These are phyloP conservation scores for Nitzschia palea DNA, from an alignment of 108 stramenopile species.

Conservation along the genomic window DNA sequence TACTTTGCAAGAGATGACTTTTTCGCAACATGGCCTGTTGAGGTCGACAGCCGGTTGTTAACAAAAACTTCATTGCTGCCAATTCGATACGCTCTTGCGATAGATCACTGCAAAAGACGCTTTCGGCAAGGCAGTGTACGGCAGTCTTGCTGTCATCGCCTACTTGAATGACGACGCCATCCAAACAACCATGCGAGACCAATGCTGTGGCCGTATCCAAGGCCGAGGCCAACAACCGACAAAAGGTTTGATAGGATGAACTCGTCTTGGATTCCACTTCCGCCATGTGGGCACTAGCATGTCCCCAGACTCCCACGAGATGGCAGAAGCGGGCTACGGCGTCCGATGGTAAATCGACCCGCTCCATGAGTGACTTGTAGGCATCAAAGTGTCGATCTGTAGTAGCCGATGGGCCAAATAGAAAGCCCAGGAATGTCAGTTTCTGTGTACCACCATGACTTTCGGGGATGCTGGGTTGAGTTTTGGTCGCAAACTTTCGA, in stretches of 20 bases:
- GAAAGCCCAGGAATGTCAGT: conserved; percentile 39
- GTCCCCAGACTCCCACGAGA: conserved; percentile 59
- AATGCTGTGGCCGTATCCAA: conserved; percentile 61
- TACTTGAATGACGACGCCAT: conserved; percentile 52
- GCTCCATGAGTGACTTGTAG: conserved; percentile 43
- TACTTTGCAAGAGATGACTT: conserved; percentile 84
- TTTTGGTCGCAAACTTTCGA: conserved; percentile 71
- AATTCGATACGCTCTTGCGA: conserved; percentile 58
- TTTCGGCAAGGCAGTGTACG: conserved; percentile 61
- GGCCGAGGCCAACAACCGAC: conserved; percentile 49
- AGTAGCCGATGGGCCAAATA: conserved; percentile 36
- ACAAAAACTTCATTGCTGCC: conserved; percentile 75
- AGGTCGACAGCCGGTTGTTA: conserved; percentile 67
- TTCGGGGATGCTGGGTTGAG: conserved; percentile 45
- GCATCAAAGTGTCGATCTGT: conserved; percentile 46
- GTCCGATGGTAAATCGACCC: conserved; percentile 18
- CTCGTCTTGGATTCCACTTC: conserved; percentile 32
- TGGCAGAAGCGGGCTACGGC: conserved; percentile 65
- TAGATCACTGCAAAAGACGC: conserved; percentile 65
- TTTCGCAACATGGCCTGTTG: conserved; percentile 74
- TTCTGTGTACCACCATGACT: conserved; percentile 61
- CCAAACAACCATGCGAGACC: conserved; percentile 82
- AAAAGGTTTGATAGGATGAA: conserved; percentile 23
- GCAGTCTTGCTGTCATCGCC: conserved; percentile 31
- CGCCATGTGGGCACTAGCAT: conserved; percentile 45